Evolutionary conservation across 2,329 filamentous ascomycete species (phyloP).

Genomic region (Thermomyces lanuginosus): DNA sequence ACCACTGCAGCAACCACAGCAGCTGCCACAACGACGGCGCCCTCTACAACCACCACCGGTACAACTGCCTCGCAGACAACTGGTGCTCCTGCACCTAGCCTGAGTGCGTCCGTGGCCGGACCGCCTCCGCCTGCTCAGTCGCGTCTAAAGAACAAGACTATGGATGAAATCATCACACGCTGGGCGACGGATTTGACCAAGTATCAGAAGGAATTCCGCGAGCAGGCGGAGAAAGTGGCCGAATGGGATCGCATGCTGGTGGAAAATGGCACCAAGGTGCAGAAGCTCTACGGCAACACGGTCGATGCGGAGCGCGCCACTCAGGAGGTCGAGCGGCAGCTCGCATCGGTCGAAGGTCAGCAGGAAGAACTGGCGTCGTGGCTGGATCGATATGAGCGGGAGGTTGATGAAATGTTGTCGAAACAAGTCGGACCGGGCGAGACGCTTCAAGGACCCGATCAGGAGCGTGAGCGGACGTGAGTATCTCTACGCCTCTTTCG

Average conservation of each 20-base stretch:
- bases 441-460: slow-evolving; percentile 70
- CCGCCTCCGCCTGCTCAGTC: slow-evolving; percentile 66
- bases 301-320: slow-evolving; percentile 89
- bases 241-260: slow-evolving; percentile 85
- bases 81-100: slow-evolving; percentile 16
- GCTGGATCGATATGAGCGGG: slow-evolving; percentile 78
- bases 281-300: slow-evolving; percentile 78
- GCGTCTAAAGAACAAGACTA: slow-evolving; percentile 91
- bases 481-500: slow-evolving; percentile 13
- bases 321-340: slow-evolving; percentile 81
- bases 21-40: slow-evolving; percentile 14
- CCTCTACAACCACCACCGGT: slow-evolving; percentile 16
- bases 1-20: slow-evolving; percentile 14
- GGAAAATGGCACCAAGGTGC: slow-evolving; percentile 87
- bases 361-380: slow-evolving; percentile 79
- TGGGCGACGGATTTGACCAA: slow-evolving; percentile 93
- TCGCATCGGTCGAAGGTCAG: slow-evolving; percentile 76
- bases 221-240: slow-evolving; percentile 72
- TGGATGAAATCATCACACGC: slow-evolving; percentile 95
- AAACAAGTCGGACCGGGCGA: slow-evolving; percentile 63
- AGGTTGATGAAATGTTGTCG: slow-evolving; percentile 76
- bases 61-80: slow-evolving; percentile 16
- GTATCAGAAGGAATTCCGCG: slow-evolving; percentile 92
- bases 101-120: slow-evolving; percentile 62
- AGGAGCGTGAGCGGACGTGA: slow-evolving; percentile 83